A percentile compares a stretch with the other conserved stretches of the same genome.
Evolutionary conservation across 202 grass and related monocot genomes (phyloP).

Genomic region (Bolboschoenoplectus hybrid): DNA sequence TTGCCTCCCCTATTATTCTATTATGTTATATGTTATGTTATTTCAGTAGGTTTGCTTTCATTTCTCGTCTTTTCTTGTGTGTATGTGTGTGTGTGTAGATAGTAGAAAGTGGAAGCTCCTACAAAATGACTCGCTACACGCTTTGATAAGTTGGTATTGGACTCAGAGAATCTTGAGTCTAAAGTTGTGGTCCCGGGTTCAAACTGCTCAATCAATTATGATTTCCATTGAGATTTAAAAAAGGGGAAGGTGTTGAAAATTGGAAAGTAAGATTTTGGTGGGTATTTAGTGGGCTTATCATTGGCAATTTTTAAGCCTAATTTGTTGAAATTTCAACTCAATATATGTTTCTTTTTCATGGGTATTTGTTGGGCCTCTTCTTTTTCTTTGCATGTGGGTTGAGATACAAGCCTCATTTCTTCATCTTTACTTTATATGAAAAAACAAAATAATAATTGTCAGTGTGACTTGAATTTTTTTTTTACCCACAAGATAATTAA

Average conservation of each 20-base stretch:
- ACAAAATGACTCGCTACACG: neutral
- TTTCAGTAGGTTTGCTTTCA: conserved; percentile 14
- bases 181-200: neutral
- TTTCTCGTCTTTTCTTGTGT: neutral
- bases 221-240: neutral
- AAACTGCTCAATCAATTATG: neutral
- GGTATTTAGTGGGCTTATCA: neutral
- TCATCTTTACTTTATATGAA: no score
- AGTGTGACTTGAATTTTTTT: no score
- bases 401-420: neutral
- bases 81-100: neutral
- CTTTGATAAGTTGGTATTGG: neutral
- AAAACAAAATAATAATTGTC: no score
- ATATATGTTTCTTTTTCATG: no score
- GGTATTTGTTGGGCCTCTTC: no score
- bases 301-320: neutral
- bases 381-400: neutral
- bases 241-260: neutral
- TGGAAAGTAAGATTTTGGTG: neutral
- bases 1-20: neutral
- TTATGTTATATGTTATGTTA: neutral
- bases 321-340: no score
- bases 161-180: neutral
- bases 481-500: no score
- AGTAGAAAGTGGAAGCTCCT: neutral